Evolutionary conservation across 257 asterid species (phyloP).

Genomic region (Solanum appendiculatum): DNA sequence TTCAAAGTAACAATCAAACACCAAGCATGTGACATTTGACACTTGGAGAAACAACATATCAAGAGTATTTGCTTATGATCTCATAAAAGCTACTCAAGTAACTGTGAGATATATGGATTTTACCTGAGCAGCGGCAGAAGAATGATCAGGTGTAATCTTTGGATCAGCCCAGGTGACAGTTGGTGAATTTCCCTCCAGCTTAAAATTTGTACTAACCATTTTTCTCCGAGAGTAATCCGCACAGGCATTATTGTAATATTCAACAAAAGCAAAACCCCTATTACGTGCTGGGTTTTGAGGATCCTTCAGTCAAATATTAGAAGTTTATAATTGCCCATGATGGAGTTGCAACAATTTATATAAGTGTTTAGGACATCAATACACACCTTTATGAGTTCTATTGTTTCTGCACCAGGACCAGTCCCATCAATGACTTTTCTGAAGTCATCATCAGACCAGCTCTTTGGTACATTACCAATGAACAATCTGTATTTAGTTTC

Average conservation of each 20-base stretch:
- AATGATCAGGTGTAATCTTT: constrained; percentile 67
- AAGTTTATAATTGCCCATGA: not conserved
- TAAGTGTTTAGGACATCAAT: not conserved
- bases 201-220: constrained; percentile 57
- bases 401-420: constrained; percentile 88
- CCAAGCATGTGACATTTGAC: not conserved
- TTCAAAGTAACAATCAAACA: not conserved
- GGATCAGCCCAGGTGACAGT: constrained; percentile 98
- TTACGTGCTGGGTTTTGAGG: constrained; percentile 77
- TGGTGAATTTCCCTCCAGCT: constrained; percentile 73
- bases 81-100: not conserved
- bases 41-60: not conserved
- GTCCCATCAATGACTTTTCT: constrained; percentile 56
- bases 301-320: constrained; percentile 48
- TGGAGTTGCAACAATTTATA: not conserved
- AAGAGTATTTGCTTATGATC: not conserved
- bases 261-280: constrained; percentile 95
- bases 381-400: constrained; percentile 83
- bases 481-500: constrained; percentile 86
- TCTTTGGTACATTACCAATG: constrained; percentile 86
- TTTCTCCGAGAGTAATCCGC: constrained; percentile 84
- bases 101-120: not conserved
- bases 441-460: constrained; percentile 71
- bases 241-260: constrained; percentile 91
- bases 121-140: constrained; percentile 87